These are phyloP conservation scores for Fusarium poae DNA, from an alignment of 2,329 filamentous ascomycete species.

Conservation along the genomic window DNA sequence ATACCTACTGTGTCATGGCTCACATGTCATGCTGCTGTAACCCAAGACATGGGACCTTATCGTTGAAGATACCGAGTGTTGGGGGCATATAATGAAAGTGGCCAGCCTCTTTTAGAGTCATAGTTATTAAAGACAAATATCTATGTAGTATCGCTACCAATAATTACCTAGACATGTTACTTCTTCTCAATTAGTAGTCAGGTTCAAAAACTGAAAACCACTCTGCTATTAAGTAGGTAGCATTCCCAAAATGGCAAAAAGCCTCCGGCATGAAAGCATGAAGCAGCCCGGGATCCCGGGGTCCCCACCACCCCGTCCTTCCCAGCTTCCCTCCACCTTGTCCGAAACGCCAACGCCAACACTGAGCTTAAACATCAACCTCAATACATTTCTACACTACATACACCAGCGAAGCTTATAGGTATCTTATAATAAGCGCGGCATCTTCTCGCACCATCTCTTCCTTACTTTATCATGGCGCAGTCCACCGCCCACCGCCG, in stretches of 20 bases:
- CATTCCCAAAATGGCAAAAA: slow-evolving; percentile 17
- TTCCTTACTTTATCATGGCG: slow-evolving; percentile 58
- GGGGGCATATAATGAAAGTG: not conserved
- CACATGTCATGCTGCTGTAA: too few relatives aligned
- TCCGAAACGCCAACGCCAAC: slow-evolving; percentile 24
- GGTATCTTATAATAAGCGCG: too few relatives aligned
- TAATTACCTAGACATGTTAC: not conserved
- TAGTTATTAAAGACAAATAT: too few relatives aligned
- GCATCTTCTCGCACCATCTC: too few relatives aligned
- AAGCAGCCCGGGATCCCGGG: slow-evolving; percentile 19
- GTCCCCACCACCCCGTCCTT: slow-evolving; percentile 32
- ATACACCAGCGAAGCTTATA: not conserved
- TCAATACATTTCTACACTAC: not conserved
- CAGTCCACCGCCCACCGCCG: slow-evolving; percentile 77
- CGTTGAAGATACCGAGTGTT: not conserved
- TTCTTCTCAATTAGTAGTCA: not conserved
- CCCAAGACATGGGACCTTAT: not conserved
- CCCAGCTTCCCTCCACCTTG: slow-evolving; percentile 31
- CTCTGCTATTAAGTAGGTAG: too few relatives aligned
- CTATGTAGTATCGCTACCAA: not conserved
- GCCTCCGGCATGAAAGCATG: not conserved
- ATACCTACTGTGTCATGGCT: too few relatives aligned
- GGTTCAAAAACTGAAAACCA: not conserved
- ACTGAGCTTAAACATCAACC: slow-evolving; percentile 6
- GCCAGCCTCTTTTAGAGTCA: not conserved